phyloP scores from a whole-genome alignment of 352 stramenopile genomes.

The Globisporangium abappressorium region DNA sequence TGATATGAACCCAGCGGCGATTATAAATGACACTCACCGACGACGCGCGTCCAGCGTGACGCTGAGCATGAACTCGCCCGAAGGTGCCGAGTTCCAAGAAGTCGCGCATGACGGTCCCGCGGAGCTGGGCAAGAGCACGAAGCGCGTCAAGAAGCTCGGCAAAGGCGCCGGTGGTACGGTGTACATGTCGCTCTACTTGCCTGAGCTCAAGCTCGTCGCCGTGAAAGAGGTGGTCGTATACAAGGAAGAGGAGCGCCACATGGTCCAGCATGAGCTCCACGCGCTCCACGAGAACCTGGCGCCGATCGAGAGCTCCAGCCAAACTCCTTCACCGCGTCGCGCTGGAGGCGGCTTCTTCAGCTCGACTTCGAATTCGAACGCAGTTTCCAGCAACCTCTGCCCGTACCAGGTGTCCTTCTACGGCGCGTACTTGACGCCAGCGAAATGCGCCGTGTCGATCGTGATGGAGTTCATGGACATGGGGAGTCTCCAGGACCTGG shows the following conservation, averaged over 20 bases:
- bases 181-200: conserved; percentile 81
- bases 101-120: conserved; percentile 72
- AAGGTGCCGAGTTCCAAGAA: conserved; percentile 69
- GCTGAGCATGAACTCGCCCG: conserved; percentile 51
- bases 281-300: conserved; percentile 83
- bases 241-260: conserved; percentile 72
- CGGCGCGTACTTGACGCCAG: conserved; percentile 77
- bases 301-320: conserved; percentile 33
- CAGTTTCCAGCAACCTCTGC: conserved; percentile 24
- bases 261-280: conserved; percentile 87
- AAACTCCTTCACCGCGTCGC: background rate
- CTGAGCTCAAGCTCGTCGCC: conserved; percentile 78
- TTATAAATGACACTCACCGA: conserved; percentile 5
- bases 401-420: conserved; percentile 89
- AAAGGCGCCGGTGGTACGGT: conserved; percentile 86
- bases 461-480: conserved; percentile 94
- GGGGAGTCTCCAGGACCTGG: conserved; percentile 79
- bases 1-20: background rate
- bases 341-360: conserved; percentile 1
- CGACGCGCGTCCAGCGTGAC: conserved; percentile 57
- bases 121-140: conserved; percentile 59
- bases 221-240: conserved; percentile 85
- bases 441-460: conserved; percentile 75
- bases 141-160: conserved; percentile 65
- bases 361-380: background rate